These are phyloP conservation scores for Funneliformis mosseae DNA, from an alignment of 192 early-diverging fungal species.

Conservation along the genomic window DNA sequence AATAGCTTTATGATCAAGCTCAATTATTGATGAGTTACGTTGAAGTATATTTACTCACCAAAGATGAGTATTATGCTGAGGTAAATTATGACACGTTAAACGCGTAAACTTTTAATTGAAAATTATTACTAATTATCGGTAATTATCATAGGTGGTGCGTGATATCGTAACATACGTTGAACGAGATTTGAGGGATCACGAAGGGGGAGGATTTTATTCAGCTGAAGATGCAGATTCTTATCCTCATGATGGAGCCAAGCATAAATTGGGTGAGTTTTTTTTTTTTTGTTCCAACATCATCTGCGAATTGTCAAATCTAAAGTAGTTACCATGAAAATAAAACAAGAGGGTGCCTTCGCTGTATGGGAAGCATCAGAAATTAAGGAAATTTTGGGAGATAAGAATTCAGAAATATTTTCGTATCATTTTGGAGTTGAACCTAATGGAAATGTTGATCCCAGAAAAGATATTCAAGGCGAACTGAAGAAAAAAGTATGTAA, in stretches of 20 bases:
- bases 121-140: neutral
- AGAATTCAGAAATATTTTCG: slow-evolving; percentile 47
- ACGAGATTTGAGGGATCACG: slow-evolving; percentile 49
- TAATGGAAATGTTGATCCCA: slow-evolving; percentile 57
- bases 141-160: slow-evolving; percentile 36
- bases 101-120: neutral
- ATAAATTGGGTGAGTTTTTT: slow-evolving; percentile 48
- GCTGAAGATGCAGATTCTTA: slow-evolving; percentile 70
- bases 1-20: slow-evolving; percentile 65
- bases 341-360: slow-evolving; percentile 64
- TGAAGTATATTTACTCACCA: slow-evolving; percentile 49
- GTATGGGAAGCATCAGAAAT: slow-evolving; percentile 62
- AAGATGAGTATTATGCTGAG: slow-evolving; percentile 50
- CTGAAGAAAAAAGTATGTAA: slow-evolving; percentile 51
- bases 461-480: slow-evolving; percentile 62
- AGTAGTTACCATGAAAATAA: neutral
- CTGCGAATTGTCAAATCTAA: neutral
- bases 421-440: slow-evolving; percentile 51
- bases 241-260: slow-evolving; percentile 41
- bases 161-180: slow-evolving; percentile 62
- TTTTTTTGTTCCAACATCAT: neutral
- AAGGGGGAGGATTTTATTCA: slow-evolving; percentile 60
- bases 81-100: neutral
- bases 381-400: slow-evolving; percentile 38
- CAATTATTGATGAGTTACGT: slow-evolving; percentile 56